Evolutionary conservation across 257 asterid species (phyloP).

Genomic region (Solanum neorickii): DNA sequence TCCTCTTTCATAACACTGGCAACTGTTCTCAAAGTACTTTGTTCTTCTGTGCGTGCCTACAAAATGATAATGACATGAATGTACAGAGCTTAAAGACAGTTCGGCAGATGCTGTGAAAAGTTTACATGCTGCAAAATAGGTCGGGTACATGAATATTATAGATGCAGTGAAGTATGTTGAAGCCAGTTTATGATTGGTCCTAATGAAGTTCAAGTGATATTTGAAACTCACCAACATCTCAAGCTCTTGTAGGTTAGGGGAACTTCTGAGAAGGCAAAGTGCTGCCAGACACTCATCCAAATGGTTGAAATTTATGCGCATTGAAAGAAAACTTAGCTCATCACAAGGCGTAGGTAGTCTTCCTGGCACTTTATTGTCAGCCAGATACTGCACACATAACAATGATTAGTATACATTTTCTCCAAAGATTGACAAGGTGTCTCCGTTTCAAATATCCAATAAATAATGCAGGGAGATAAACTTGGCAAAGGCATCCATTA

Average conservation of each 20-base stretch:
- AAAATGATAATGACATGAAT: not conserved
- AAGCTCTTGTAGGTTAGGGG: conserved; percentile 89
- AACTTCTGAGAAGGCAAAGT: conserved; percentile 80
- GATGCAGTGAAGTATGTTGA: not conserved
- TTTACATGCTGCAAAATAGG: not conserved
- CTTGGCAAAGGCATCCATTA: not conserved
- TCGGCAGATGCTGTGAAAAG: not conserved
- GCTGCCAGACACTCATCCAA: conserved; percentile 65
- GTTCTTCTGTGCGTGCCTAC: conserved; percentile 83
- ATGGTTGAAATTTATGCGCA: conserved; percentile 61
- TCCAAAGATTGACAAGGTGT: not conserved
- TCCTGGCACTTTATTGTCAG: conserved; percentile 72
- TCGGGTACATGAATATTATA: not conserved
- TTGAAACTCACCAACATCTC: conserved; percentile 69
- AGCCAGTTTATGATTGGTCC: not conserved
- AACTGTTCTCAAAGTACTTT: conserved; percentile 6
- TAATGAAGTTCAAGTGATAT: not conserved
- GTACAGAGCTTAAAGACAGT: not conserved
- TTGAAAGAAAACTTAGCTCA: conserved; percentile 75
- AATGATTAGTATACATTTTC: not conserved
- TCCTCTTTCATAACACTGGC: conserved; percentile 19
- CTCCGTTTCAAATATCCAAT: not conserved
- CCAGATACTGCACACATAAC: conserved; percentile 47
- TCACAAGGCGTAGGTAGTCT: conserved; percentile 54
- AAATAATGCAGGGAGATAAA: not conserved